Evolutionary conservation across 345 rosid species (phyloP).

Genomic region (Euphorbia lathyris): DNA sequence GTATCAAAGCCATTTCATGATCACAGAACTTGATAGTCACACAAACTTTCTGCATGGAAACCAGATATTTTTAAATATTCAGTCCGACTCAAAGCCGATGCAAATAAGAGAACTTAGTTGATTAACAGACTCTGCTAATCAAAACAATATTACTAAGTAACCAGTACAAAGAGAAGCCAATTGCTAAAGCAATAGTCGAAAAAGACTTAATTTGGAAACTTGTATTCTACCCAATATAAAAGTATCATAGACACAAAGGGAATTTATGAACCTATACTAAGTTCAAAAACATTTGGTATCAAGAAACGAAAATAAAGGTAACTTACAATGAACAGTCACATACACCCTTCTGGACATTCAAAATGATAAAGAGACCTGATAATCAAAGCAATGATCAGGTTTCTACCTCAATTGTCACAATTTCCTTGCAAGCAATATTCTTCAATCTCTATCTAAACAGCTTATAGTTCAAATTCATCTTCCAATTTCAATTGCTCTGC

Average conservation of each 20-base stretch:
- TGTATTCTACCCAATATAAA: conserved; percentile 22
- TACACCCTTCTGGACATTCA: conserved; percentile 2
- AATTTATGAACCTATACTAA: conserved; percentile 20
- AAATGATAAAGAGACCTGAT: conserved; percentile 2
- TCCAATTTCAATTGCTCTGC: conserved; percentile 94
- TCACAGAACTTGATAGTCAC: not conserved
- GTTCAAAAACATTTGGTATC: not conserved
- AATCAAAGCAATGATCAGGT: conserved; percentile 12
- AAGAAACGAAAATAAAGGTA: conserved; percentile 2
- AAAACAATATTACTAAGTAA: not conserved
- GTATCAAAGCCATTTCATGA: not conserved
- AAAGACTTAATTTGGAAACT: conserved; percentile 21
- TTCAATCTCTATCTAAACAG: conserved; percentile 9
- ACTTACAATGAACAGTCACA: conserved; percentile 4
- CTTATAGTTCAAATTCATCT: conserved; percentile 87
- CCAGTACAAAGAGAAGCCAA: not conserved
- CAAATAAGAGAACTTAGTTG: not conserved
- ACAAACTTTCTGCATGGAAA: not conserved
- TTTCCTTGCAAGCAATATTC: conserved; percentile 13
- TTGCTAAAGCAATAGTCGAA: conserved; percentile 10
- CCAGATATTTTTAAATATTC: not conserved
- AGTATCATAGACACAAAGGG: conserved; percentile 19
- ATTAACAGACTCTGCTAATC: not conserved
- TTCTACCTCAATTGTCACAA: conserved; percentile 26
- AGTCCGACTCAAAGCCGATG: not conserved